Evolutionary conservation across 805 yeast genomes (phyloP), one percentile per base, ranked within the genome.

Genomic region (Naumovozyma dairenensis): DNA sequence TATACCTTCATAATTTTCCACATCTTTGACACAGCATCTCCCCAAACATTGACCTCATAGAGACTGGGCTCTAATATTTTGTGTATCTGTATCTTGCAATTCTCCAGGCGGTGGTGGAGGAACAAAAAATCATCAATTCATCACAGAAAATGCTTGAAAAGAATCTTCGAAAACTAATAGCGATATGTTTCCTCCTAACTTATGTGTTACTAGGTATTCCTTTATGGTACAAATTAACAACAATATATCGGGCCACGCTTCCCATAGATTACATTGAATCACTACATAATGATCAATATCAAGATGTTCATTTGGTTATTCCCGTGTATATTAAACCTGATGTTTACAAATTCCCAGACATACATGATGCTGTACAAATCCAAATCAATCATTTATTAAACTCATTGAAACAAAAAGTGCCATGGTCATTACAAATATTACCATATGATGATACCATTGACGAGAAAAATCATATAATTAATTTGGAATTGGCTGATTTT

Each of bases 311-410:
- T 16, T 34, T 73, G 27, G 56, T 46, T 2, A 59, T 72, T 5
- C 74, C 73, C 0, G 59, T 71, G 3, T 63, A 57, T 31, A 43
- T 66, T 16, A 53, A 56, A n/a, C 49, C 51, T 1, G 65, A 65
- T 8, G 71, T 70, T 1, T 65, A 74, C 42, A 54, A 59, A 13
- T 76, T 77, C 44, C 87, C 89, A 0, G 94, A 85, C 51, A 48
- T 85, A 14, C 70, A 67, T 2, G 64, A 64, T 28, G 85, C 80
- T 1, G 49, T 69, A 2, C 69, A 70, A 38, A 46, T 63, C 9
- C 72, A 73, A 43, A 46, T 72, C 2, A 62, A 68, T 38, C 57
- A 60, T 12, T 56, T 69, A 29, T 34, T 44, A 16, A 27, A 53
- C n/a, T 44, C 54, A 10, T 38, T 44, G 21, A 43, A 46, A 10